Evolutionary conservation across 2,329 filamentous ascomycete genomes (phyloP), one percentile per base, ranked within the genome.

Genomic region (Endocalyx cinctus): DNA sequence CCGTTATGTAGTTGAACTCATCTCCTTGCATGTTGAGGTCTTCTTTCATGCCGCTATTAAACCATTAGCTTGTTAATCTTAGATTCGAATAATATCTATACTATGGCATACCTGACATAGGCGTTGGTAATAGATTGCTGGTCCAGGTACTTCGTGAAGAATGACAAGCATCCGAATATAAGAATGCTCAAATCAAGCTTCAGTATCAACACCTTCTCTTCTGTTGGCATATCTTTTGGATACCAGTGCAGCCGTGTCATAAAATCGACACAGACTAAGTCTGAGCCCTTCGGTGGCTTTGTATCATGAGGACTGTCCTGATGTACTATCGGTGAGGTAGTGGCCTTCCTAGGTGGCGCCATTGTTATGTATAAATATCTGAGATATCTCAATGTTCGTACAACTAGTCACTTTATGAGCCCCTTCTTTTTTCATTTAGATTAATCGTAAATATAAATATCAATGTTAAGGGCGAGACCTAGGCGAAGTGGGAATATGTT

Each of bases 61-160:
- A 26, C 39, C 37, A 16, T 35, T 25, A 33, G 29, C 22, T n/a
- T n/a, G n/a, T n/a, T 34, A 15, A 36, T 35, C 29, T n/a, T n/a
- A n/a, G n/a, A n/a, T n/a, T n/a, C n/a, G n/a, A n/a, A n/a, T n/a
- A n/a, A n/a, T n/a, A n/a, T n/a, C n/a, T n/a, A n/a, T n/a, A n/a
- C n/a, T n/a, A n/a, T n/a, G n/a, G n/a, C n/a, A n/a, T 41, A 56
- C 58, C 51, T 59, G 14, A 61, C 57, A 35, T 58, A 60, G 25
- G 57, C 57, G 15, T 61, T 61, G 30, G 57, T 60, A n/a, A 60
- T 46, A 3, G 56, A 57, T 15, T 56, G 53, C 26, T 60, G 58
- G 29, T 62, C 58, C 5, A 63, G 48, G 33, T 62, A 62, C 28
- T 63, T 63, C 4, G 59, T 63, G 35, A 63, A 63, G 42, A 63